Percentiles rank a stretch among this genome's conserved stretches.
These are phyloP conservation scores for Phytophthora meadii DNA, from an alignment of 352 stramenopile genomes.

Conservation along the genomic window DNA sequence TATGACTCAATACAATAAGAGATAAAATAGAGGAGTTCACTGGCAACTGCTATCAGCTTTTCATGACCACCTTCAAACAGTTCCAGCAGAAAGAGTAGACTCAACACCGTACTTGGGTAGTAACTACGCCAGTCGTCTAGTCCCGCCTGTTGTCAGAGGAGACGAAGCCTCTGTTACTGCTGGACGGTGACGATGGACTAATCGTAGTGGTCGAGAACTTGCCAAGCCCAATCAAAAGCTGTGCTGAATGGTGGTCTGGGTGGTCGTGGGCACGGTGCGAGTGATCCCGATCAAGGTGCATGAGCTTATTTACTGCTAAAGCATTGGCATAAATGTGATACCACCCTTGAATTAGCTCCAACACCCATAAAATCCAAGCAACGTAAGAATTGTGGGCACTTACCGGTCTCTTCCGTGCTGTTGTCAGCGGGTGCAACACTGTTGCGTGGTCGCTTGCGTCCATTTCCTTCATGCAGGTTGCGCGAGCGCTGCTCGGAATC, in stretches of 20 bases:
- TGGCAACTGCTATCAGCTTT: too few relatives aligned
- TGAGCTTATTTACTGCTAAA: slow-evolving; percentile 41
- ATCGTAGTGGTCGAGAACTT: slow-evolving; percentile 27
- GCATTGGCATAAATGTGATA: background rate
- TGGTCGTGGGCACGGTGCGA: slow-evolving; percentile 22
- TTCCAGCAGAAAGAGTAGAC: too few relatives aligned
- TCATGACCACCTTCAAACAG: too few relatives aligned
- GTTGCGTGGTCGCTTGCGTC: slow-evolving; percentile 34
- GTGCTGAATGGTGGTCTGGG: slow-evolving; percentile 55
- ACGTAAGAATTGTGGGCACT: background rate
- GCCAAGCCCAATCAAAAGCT: slow-evolving; percentile 65
- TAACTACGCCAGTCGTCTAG: slow-evolving; percentile 4
- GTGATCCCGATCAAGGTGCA: slow-evolving; percentile 27
- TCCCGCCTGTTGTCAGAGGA: slow-evolving; percentile 24
- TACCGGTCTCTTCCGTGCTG: slow-evolving; percentile 30
- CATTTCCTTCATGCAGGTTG: background rate
- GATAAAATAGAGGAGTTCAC: too few relatives aligned
- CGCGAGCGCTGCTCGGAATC: slow-evolving; percentile 35
- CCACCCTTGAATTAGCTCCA: slow-evolving; percentile 16
- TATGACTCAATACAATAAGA: too few relatives aligned
- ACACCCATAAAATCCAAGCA: background rate
- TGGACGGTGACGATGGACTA: slow-evolving; percentile 22
- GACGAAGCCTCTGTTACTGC: slow-evolving; percentile 17
- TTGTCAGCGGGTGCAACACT: slow-evolving; percentile 29
- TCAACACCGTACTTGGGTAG: background rate